Base-by-base conservation (phyloP, 306 rosid genomes). In the Rubus idaeus region DNA sequence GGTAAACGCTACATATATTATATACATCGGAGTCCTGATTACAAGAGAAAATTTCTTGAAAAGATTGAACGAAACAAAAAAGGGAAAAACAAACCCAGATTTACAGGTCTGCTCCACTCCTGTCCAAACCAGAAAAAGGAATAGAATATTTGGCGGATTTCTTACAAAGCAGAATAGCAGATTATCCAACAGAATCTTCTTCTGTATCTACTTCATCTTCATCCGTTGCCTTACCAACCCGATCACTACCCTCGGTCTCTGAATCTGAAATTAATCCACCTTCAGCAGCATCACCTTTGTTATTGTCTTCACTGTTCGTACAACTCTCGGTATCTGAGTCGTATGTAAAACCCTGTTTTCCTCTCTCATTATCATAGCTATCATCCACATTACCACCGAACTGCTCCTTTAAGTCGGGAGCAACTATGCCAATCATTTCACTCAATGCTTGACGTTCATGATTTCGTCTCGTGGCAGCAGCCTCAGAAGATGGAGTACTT, bases 391-490 rank as follows among this genome's bases (percentile, higher is more conserved):
- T 76, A 44, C 86, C 84, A 72, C 84, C 88, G 68, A 89, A 94
- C 70, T 89, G 90, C 60, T 84, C 91, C 81, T 90, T 89, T 68
- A 89, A 72, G 73, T 91, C 91, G 5, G 95, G 98, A 83, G 97
- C 94, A 75, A 91, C 98, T 78, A 94, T 91, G 68, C 93, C 87
- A 78, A 94, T 91, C 96, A 94, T 94, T 79, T 90, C 93, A 49
- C 91, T 83, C 6, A 91, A 83, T 66, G 91, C 97, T 77, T 73
- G 91, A 62, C 86, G 89, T 73, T 90, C 93, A 37, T 21, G 78
- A 69, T 89, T 84, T 70, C 69, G 65, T 80, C 80, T 85, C 49
- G 78, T 71, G 44, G 79, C 80, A 75, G 51, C 82, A 50, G 84
- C 80, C 74, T 80, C 83, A 50, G 79, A 77, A n/a, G 74, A 74